Conservation (phyloP, 2,329 filamentous ascomycete genomes). For the Phaeosphaeria sp. region DNA sequence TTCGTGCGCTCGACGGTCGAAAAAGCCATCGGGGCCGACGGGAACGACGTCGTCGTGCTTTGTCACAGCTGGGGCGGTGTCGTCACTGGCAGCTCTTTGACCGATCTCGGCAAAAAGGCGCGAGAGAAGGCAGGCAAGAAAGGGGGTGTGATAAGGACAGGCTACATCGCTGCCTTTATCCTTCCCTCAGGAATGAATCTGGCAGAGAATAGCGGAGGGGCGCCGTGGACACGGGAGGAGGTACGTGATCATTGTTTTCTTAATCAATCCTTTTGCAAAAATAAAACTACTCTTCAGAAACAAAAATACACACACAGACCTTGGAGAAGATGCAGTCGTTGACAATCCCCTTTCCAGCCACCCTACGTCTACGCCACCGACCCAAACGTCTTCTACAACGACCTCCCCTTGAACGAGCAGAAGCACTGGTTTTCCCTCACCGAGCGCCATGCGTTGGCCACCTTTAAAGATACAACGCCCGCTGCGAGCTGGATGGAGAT, state of each 20-base stretch:
- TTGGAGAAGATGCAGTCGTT: no score
- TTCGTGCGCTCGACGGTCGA: constrained; percentile 42
- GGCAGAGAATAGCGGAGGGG: constrained; percentile 30
- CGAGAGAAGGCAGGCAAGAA: constrained; percentile 43
- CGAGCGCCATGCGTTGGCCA: constrained; percentile 31
- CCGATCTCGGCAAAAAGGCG: constrained; percentile 44
- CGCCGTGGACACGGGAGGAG: constrained; percentile 37
- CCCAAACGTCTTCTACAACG: constrained; percentile 34
- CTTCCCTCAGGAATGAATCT: constrained; percentile 45
- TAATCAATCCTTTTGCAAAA: no score
- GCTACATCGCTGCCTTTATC: constrained; percentile 48
- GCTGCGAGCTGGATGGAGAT: constrained; percentile 46
- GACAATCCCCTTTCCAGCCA: neutral
- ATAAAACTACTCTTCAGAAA: no score
- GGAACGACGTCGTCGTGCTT: constrained; percentile 52
- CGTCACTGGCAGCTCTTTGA: constrained; percentile 45
- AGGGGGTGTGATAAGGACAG: constrained; percentile 48
- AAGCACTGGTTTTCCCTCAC: constrained; percentile 27
- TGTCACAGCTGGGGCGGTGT: constrained; percentile 56
- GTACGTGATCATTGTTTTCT: constrained; percentile 8
- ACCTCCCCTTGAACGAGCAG: constrained; percentile 32
- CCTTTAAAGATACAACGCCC: constrained; percentile 32
- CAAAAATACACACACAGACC: no score
- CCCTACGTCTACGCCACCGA: constrained; percentile 7
- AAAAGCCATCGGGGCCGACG: constrained; percentile 44